phyloP scores from a whole-genome alignment of 1,139 yeast genomes.

The Yamadazyma trypodendri region DNA sequence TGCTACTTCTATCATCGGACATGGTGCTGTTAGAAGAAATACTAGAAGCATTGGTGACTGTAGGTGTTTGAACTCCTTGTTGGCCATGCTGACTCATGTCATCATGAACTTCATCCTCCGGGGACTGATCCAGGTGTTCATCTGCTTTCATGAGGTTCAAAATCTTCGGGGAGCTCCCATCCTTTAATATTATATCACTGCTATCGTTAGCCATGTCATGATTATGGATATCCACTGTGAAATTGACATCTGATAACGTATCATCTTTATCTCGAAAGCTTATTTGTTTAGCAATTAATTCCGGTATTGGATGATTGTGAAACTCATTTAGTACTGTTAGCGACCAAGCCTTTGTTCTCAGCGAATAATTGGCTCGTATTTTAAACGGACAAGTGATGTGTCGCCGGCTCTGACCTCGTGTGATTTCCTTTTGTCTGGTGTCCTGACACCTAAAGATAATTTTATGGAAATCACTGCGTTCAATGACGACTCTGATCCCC shows the following conservation, averaged over 20 bases:
- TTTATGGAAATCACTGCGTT: constrained; percentile 58
- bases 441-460: constrained; percentile 68
- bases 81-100: too few species aligned
- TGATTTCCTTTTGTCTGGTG: constrained; percentile 17
- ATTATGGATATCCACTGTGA: not conserved
- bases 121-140: not conserved
- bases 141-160: not conserved
- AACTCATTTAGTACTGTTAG: constrained; percentile 57
- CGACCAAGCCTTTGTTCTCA: constrained; percentile 57
- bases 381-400: constrained; percentile 61
- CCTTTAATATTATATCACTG: not conserved
- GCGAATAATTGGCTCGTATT: constrained; percentile 64
- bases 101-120: not conserved
- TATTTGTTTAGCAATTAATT: not conserved
- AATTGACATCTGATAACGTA: not conserved
- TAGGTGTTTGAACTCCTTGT: too few species aligned
- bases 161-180: not conserved
- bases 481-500: constrained; percentile 65
- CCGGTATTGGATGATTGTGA: constrained; percentile 37
- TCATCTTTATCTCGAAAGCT: not conserved
- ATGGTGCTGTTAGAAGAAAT: not conserved
- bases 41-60: not conserved
- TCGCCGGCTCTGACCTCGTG: constrained; percentile 20
- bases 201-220: not conserved
- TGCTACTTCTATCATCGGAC: not conserved